Conservation (phyloP, 2,329 filamentous ascomycete species). For the Ceratocystis cubensis region DNA sequence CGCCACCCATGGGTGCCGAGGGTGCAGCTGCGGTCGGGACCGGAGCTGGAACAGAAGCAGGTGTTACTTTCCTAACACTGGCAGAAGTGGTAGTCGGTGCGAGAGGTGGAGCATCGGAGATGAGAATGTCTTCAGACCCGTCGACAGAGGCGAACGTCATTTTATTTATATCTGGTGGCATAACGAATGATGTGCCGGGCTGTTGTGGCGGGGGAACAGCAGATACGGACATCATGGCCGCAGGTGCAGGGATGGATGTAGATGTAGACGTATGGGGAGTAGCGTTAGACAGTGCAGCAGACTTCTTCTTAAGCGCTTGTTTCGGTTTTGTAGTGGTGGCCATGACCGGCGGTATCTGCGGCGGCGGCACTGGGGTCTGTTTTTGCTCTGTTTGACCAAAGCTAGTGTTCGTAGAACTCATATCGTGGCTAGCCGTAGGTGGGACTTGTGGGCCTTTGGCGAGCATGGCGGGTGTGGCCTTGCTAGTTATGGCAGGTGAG, state of each 20-base stretch:
- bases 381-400: slow-evolving; percentile 16
- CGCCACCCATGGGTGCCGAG: slow-evolving; percentile 20
- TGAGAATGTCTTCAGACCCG: slow-evolving; percentile 15
- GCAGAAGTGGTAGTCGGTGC: slow-evolving; percentile 14
- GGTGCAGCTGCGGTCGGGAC: slow-evolving; percentile 23
- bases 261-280: slow-evolving; percentile 22
- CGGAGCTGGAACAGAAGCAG: slow-evolving; percentile 22
- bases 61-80: slow-evolving; percentile 5
- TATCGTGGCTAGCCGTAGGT: slow-evolving; percentile 13
- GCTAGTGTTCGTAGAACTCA: slow-evolving; percentile 11
- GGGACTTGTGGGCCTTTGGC: slow-evolving; percentile 12
- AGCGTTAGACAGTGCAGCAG: slow-evolving; percentile 28
- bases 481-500: slow-evolving; percentile 14
- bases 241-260: neutral
- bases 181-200: neutral
- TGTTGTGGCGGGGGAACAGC: neutral
- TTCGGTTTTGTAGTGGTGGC: slow-evolving; percentile 5
- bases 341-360: slow-evolving; percentile 14
- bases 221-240: slow-evolving; percentile 13
- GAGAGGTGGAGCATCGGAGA: slow-evolving; percentile 20
- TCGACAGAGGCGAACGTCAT: slow-evolving; percentile 17
- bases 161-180: neutral
- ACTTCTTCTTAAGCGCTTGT: slow-evolving; percentile 26
- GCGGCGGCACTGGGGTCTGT: slow-evolving; percentile 22
- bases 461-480: slow-evolving; percentile 12